Percentiles rank a stretch among this genome's conserved stretches.
phyloP scores from a whole-genome alignment of 1,139 yeast species.

The Yamadazyma pseudoaaseri region DNA sequence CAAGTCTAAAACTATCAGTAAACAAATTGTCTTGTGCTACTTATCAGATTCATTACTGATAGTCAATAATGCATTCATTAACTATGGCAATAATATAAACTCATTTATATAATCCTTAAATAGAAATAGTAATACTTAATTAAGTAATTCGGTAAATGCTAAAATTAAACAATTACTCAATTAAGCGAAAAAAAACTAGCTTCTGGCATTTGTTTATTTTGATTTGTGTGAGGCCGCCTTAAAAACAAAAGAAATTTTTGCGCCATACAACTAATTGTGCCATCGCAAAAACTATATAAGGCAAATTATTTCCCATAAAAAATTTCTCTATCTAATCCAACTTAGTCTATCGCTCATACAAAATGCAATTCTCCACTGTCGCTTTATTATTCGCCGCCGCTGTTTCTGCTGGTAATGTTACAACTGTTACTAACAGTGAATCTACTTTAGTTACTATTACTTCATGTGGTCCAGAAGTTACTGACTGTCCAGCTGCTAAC shows the following conservation, averaged over 20 bases:
- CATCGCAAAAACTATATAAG: constrained; percentile 3
- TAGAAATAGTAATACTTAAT: not conserved
- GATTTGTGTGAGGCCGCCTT: not conserved
- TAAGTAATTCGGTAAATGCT: not conserved
- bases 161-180: not conserved
- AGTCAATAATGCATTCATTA: not conserved
- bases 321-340: constrained; percentile 13
- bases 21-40: too few relatives aligned
- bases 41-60: not conserved
- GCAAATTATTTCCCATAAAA: not conserved
- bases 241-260: not conserved
- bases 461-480: constrained; percentile 37
- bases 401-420: constrained; percentile 34
- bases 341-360: constrained; percentile 19
- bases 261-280: not conserved
- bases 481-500: constrained; percentile 42
- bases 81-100: not conserved
- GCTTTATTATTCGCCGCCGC: constrained; percentile 29
- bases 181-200: not conserved
- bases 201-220: constrained; percentile 1
- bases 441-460: constrained; percentile 41
- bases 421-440: constrained; percentile 28
- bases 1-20: too few relatives aligned
- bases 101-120: not conserved
- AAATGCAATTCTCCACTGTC: constrained; percentile 21